Percentiles rank a stretch among this genome's conserved stretches.
phyloP scores from a whole-genome alignment of 2,329 filamentous ascomycete species.

The Tolypocladium pustulatum region DNA sequence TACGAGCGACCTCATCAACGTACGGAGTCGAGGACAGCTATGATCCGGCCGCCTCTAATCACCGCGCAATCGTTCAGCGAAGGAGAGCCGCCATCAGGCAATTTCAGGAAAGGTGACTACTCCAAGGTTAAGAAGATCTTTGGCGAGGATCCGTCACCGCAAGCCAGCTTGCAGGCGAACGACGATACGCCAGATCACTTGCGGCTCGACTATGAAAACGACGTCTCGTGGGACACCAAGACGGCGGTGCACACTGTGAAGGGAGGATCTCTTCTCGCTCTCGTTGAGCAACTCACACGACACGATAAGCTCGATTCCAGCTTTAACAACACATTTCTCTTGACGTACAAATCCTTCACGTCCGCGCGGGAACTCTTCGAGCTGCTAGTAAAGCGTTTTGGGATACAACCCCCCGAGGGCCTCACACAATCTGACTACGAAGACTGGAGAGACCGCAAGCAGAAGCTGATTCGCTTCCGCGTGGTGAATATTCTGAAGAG shows the following conservation, averaged over 20 bases:
- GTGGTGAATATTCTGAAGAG: conserved; percentile 97
- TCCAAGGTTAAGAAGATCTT: conserved; percentile 58
- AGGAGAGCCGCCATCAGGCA: conserved; percentile 39
- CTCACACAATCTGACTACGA: conserved; percentile 68
- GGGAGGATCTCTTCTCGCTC: conserved; percentile 76
- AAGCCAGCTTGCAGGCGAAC: conserved; percentile 33
- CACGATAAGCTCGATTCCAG: conserved; percentile 92
- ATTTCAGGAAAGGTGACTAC: conserved; percentile 48
- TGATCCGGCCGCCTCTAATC: conserved; percentile 35
- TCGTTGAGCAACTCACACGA: conserved; percentile 90
- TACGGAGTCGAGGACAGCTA: conserved; percentile 40
- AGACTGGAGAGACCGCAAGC: conserved; percentile 84
- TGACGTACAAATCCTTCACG: conserved; percentile 95
- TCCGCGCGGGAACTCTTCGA: conserved; percentile 85
- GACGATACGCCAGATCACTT: conserved; percentile 81
- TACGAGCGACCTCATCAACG: conserved; percentile 45
- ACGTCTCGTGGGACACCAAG: conserved; percentile 85
- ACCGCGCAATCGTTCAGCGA: conserved; percentile 56
- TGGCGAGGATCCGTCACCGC: conserved; percentile 50
- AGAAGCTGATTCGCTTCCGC: conserved; percentile 89
- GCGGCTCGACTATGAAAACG: conserved; percentile 75
- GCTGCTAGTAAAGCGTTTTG: conserved; percentile 82
- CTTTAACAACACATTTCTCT: conserved; percentile 95
- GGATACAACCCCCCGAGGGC: conserved; percentile 80
- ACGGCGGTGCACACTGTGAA: conserved; percentile 65